Base-by-base conservation (phyloP, 2,329 filamentous ascomycete species). In the Arthrobotrys iridis region DNA sequence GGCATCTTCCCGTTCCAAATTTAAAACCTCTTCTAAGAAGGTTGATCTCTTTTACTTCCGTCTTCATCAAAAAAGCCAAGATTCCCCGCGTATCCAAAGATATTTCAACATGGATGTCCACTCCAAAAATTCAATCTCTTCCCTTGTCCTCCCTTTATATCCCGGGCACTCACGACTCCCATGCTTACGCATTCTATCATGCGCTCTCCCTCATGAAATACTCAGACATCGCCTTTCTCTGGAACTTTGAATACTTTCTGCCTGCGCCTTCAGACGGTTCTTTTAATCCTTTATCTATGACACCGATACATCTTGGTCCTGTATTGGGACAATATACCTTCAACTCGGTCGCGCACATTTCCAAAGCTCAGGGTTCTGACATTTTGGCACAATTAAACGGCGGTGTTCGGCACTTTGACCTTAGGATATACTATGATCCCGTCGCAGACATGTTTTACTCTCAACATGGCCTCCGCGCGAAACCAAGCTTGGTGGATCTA, bases 391-490 rank as follows among this genome's bases (percentile, higher is more conserved):
- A 76, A 50, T 18, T 76, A 2, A 65, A 64, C 2, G 72, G 72
- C 26, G 72, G 72, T 2, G 45, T 76, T n/a, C 22, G 72, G 2
- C 50, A 70, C 33, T 71, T 76, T 20, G 72, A 76, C 33, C 15
- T 76, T 2, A 50, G 72, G 6, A 46, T 66, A 20, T 76, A 76
- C 43, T 76, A 76, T n/a, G 72, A 76, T n/a, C 50, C 72, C 18
- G 15, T 18, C 4, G 65, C 26, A 0, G 72, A 71, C 40, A 28
- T 15, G 1, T 76, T 70, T 20, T 71, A 76, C 43, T 48, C 41
- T 6, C 72, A 76, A 24, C 72, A 76, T 20, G 72, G 46, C 4
- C 43, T 76, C 10, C 58, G 66, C 2, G 59, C 63, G 6, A 68
- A 57, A 37, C 15, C 52, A 2, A 55, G n/a, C 0, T 35, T 76